Base-by-base conservation (phyloP, 495 filamentous ascomycete genomes). In the Annulohypoxylon bovei region DNA sequence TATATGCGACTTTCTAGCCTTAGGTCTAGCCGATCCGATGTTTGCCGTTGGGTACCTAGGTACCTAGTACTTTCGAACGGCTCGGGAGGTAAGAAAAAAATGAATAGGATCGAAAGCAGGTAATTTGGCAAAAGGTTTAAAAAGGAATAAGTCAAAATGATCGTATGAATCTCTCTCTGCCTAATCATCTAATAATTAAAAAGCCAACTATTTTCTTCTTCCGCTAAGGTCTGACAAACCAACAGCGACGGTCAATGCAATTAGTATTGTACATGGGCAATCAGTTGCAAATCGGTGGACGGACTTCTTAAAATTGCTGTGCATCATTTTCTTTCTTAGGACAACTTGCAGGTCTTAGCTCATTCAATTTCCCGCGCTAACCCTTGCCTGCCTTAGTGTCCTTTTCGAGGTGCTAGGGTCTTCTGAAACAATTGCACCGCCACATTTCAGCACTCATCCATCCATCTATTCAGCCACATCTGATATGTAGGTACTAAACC, bases 401-500 rank as follows among this genome's bases (percentile, higher is more conserved):
- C 5, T 18, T 47, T 11, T 23, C 9, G 6, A 22, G 7, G 3
- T 28, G 1, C 28, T 16, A 54, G 50, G 49, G 14, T 28, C n/a
- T 53, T 25, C 28, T 33, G 50, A 64, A 64, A 54, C 47, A 28
- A 22, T 14, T 16, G 61, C 63, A 67, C 54, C 63, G 54, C 44
- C 56, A 50, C 53, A 65, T 30, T 33, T 67, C 0, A 20, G 20
- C 20, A 20, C 37, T 30, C 1, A n/a, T n/a, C 2, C 22, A 16
- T 52, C n/a, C 25, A 32, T 23, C 9, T 22, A 1, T 20, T 56
- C 30, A 56, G 32, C 53, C 53, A 11, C 53, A 56, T 56, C 33
- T 37, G 50, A 49, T 49, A 49, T 39, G 53, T n/a, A n/a, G n/a
- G n/a, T 37, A 18, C 33, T 22, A 16, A 55, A 12, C 22, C 22